Conservation (phyloP, 495 filamentous ascomycete species). For the Pseudevernia furfuracea region DNA sequence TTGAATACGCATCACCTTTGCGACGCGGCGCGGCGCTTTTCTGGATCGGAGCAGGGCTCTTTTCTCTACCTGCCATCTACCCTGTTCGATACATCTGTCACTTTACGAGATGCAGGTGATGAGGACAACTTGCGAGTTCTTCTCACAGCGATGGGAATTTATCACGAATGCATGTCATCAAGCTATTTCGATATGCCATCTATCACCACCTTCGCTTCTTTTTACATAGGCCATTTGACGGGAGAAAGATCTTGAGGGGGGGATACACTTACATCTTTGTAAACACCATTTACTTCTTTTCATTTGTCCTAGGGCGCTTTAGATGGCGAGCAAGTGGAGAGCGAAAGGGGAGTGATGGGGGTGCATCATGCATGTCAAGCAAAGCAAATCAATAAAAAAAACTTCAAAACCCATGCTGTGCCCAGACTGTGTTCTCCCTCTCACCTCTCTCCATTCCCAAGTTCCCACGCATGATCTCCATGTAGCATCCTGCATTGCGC, state of each 20-base stretch:
- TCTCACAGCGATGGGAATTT: not conserved
- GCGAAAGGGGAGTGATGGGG: not conserved
- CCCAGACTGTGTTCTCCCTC: too few relatives aligned
- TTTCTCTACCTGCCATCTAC: not conserved
- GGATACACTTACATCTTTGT: slow-evolving; percentile 10
- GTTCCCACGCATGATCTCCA: too few relatives aligned
- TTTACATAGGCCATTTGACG: slow-evolving; percentile 17
- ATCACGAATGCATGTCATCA: slow-evolving; percentile 17
- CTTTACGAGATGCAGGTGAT: slow-evolving; percentile 10
- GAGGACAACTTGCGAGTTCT: slow-evolving; percentile 4
- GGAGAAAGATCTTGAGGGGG: not conserved
- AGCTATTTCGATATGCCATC: slow-evolving; percentile 6
- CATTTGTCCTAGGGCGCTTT: not conserved
- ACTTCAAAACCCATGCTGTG: not conserved
- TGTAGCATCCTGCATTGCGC: too few relatives aligned
- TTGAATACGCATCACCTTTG: slow-evolving; percentile 1
- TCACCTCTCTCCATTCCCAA: too few relatives aligned
- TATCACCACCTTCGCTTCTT: slow-evolving; percentile 12
- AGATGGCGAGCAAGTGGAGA: not conserved
- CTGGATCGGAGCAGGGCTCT: slow-evolving; percentile 15
- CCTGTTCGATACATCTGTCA: not conserved
- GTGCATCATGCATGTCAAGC: not conserved
- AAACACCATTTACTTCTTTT: slow-evolving; percentile 13
- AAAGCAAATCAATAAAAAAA: slow-evolving; percentile 2
- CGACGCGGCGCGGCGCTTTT: slow-evolving; percentile 13